Evolutionary conservation across 2,329 filamentous ascomycete genomes (phyloP).

Genomic region (Fusarium hainanense): DNA sequence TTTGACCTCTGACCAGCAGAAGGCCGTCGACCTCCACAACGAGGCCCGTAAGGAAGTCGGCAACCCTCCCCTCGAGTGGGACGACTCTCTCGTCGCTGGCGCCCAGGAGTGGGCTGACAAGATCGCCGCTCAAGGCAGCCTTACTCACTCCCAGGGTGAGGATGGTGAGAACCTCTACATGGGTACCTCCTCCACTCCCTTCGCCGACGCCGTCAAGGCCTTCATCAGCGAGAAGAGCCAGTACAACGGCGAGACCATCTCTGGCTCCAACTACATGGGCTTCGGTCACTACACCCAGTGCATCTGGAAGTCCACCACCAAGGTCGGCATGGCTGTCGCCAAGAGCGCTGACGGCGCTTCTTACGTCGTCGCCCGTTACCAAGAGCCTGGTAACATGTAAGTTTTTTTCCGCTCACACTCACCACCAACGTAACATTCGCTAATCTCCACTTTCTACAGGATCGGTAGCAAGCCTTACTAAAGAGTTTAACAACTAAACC

Average conservation of each 20-base stretch:
- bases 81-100: conserved; percentile 35
- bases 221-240: conserved; percentile 42
- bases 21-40: conserved; percentile 43
- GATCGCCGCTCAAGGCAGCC: conserved; percentile 33
- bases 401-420: not conserved
- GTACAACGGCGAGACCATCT: conserved; percentile 39
- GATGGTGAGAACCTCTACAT: conserved; percentile 46
- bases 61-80: conserved; percentile 35
- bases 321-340: conserved; percentile 42
- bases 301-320: conserved; percentile 43
- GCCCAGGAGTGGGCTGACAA: conserved; percentile 43
- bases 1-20: conserved; percentile 38
- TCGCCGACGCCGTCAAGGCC: conserved; percentile 31
- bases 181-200: conserved; percentile 31
- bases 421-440: not conserved
- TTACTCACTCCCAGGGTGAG: conserved; percentile 32
- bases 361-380: conserved; percentile 44
- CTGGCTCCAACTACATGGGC: conserved; percentile 33
- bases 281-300: conserved; percentile 45
- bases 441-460: conserved; percentile 22
- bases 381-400: conserved; percentile 44
- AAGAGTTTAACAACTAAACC: not conserved
- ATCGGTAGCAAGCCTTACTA: conserved; percentile 41
- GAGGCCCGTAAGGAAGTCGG: conserved; percentile 40
- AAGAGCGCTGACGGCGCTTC: conserved; percentile 26